These are phyloP conservation scores for Argentina anserina DNA, from an alignment of 306 rosid genomes.

Conservation along the genomic window DNA sequence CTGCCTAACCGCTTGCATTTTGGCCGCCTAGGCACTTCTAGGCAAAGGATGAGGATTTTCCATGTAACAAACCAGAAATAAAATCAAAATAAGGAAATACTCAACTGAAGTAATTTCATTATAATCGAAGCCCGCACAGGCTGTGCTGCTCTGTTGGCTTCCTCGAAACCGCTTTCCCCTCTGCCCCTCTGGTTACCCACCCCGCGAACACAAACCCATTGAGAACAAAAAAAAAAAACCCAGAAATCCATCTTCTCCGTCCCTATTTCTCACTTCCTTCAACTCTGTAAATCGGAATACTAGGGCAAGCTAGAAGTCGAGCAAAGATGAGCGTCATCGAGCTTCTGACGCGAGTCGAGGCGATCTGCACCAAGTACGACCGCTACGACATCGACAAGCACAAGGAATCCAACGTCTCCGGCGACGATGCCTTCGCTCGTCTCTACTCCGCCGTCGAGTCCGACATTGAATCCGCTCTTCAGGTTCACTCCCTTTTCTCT, in stretches of 20 bases:
- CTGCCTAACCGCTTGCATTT: no score
- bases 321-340: slow-evolving; percentile 87
- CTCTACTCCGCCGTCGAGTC: slow-evolving; percentile 69
- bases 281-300: slow-evolving; percentile 2
- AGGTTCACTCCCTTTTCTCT: slow-evolving; percentile 39
- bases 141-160: not conserved
- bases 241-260: not conserved
- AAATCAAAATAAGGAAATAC: no score
- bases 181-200: not conserved
- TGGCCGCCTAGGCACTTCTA: no score
- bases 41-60: no score
- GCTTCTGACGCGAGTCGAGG: slow-evolving; percentile 84
- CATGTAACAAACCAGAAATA: no score
- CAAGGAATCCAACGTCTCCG: slow-evolving; percentile 70
- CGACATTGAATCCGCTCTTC: slow-evolving; percentile 68
- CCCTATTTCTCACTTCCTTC: not conserved
- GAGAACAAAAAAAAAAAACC: not conserved
- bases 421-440: slow-evolving; percentile 92
- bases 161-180: not conserved
- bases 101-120: not conserved
- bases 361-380: slow-evolving; percentile 94
- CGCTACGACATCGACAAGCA: slow-evolving; percentile 82
- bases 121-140: not conserved
- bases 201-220: not conserved
- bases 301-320: slow-evolving; percentile 18